Evolutionary conservation across 768 basidiomycete species (phyloP).

Genomic region (Kwoniella bestiolae): DNA sequence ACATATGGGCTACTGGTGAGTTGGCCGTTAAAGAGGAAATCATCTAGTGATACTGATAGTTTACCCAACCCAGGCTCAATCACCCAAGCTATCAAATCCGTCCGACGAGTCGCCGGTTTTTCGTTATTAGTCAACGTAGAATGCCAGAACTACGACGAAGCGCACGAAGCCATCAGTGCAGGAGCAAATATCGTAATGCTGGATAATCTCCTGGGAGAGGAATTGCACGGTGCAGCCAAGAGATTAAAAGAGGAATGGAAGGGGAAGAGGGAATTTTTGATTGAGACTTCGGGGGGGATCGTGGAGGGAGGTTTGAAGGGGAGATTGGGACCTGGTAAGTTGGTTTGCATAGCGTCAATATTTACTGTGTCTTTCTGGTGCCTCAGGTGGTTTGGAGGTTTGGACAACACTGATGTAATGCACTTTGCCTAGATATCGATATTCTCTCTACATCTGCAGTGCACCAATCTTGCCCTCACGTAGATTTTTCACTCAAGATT

Average conservation of each 20-base stretch:
- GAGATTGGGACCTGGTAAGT: constrained; percentile 78
- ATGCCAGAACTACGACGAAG: constrained; percentile 83
- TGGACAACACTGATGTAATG: not conserved
- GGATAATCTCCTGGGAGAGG: constrained; percentile 83
- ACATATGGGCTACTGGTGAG: constrained; percentile 93
- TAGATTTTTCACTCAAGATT: constrained; percentile 97
- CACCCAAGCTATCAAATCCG: constrained; percentile 78
- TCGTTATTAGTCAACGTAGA: constrained; percentile 90
- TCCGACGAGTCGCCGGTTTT: constrained; percentile 90
- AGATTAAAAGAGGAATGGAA: constrained; percentile 77
- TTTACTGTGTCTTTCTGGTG: too few species aligned
- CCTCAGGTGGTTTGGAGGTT: not conserved
- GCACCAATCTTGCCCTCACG: constrained; percentile 75
- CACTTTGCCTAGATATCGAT: constrained; percentile 72
- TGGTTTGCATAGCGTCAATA: too few species aligned
- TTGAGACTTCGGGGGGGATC: constrained; percentile 94
- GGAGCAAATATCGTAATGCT: constrained; percentile 96
- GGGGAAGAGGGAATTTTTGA: constrained; percentile 74
- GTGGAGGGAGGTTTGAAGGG: constrained; percentile 83
- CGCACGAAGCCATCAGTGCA: constrained; percentile 94
- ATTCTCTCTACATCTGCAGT: constrained; percentile 69
- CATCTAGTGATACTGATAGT: not conserved
- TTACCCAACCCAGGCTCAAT: constrained; percentile 70
- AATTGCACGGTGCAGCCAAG: constrained; percentile 70
- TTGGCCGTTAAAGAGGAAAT: not conserved